Evolutionary conservation across 352 stramenopile species (phyloP).

Genomic region (Pythium dissimile): DNA sequence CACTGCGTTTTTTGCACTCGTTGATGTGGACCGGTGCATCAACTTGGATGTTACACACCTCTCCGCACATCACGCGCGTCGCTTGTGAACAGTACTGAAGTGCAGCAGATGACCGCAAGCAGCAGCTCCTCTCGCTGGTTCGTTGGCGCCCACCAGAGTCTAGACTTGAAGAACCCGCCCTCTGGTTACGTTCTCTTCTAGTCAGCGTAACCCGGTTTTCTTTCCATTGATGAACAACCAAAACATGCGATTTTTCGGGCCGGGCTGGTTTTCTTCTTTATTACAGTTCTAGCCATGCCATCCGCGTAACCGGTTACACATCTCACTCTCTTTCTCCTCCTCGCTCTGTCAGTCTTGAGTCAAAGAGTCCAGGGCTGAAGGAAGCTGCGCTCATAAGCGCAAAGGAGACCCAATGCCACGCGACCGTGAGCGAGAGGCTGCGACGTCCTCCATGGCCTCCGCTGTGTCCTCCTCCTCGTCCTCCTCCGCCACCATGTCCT

Average conservation of each 20-base stretch:
- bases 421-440: slow-evolving; percentile 14
- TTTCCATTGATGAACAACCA: background rate
- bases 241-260: too few relatives aligned
- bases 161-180: too few relatives aligned
- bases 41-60: background rate
- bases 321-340: background rate
- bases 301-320: slow-evolving; percentile 2
- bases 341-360: slow-evolving; percentile 1
- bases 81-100: too few relatives aligned
- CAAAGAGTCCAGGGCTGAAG: too few relatives aligned
- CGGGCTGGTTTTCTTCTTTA: background rate
- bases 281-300: slow-evolving; percentile 11
- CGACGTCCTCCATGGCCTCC: slow-evolving; percentile 13
- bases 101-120: too few relatives aligned
- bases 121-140: too few relatives aligned
- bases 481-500: background rate
- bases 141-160: too few relatives aligned
- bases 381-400: background rate
- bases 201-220: too few relatives aligned
- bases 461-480: slow-evolving; percentile 3
- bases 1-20: too few relatives aligned
- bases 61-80: background rate
- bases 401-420: slow-evolving; percentile 12
- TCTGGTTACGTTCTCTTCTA: too few relatives aligned
- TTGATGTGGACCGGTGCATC: too few relatives aligned